Conservation (phyloP, 2,329 filamentous ascomycete species). For the Aspergillus ustus region DNA sequence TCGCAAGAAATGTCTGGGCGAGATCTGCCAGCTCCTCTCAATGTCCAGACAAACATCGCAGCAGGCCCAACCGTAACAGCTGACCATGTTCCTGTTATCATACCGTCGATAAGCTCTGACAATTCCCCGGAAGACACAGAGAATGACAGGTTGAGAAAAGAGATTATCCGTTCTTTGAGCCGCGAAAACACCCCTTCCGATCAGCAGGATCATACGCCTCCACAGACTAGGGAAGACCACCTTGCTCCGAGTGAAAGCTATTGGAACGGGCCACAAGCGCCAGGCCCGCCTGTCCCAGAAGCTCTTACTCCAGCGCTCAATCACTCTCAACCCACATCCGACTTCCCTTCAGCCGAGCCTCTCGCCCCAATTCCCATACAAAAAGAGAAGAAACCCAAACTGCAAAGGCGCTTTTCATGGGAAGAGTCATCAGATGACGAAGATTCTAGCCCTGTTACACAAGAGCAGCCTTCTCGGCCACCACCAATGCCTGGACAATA, state of each 20-base stretch:
- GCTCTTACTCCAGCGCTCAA: conserved; percentile 19
- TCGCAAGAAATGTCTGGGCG: conserved; percentile 11
- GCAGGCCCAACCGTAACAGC: conserved; percentile 18
- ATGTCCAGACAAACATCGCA: conserved; percentile 31
- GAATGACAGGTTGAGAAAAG: conserved; percentile 50
- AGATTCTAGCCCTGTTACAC: conserved; percentile 22
- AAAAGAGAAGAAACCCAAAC: conserved; percentile 26
- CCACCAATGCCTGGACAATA: conserved; percentile 27
- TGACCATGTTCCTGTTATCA: conserved; percentile 37
- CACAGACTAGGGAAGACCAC: conserved; percentile 32
- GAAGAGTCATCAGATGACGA: conserved; percentile 37
- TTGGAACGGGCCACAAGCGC: conserved; percentile 35
- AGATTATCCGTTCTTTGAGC: conserved; percentile 55
- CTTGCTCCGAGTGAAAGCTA: conserved; percentile 43
- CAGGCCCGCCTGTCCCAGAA: conserved; percentile 25
- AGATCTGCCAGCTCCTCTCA: conserved; percentile 41
- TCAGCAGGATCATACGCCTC: conserved; percentile 30
- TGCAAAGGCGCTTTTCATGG: conserved; percentile 52
- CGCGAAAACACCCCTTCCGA: conserved; percentile 41
- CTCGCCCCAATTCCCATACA: conserved; percentile 16
- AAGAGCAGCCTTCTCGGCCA: conserved; percentile 21
- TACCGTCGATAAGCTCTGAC: conserved; percentile 39
- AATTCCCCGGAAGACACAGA: conserved; percentile 45
- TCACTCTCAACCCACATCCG: conserved; percentile 16
- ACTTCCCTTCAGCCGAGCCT: background rate